Evolutionary conservation across 768 basidiomycete genomes (phyloP), one percentile per base, ranked within the genome.

Genomic region (Suillus ampliporus): DNA sequence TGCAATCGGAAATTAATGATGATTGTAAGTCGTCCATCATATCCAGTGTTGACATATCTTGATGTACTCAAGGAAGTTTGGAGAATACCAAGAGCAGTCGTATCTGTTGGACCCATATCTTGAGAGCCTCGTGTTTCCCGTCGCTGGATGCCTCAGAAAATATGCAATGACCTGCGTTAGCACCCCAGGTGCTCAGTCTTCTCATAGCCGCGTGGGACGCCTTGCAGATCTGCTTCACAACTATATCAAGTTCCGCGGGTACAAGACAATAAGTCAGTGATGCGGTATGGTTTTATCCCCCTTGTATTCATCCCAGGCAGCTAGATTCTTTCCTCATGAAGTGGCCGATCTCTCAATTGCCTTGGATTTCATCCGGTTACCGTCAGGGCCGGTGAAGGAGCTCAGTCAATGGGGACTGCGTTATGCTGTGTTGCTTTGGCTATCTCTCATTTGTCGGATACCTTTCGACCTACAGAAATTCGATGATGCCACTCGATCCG

Each of bases 251-350:
- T 92, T 87, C 57, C 84, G 97, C 58, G 95, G 97, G 41, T 87
- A 90, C 75, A 98, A 98, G 79, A 89, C 89, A 1, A 91, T 97
- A 78, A 88, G 97, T 97, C 68, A 80, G 89, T 83, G 23, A 41
- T 64, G 58, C 54, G 66, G 56, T 66, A 57, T 50, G 26, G 52
- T 56, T n/a, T 8, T 56, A 40, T 56, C 6, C 37, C 62, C 52
- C 58, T 41, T 38, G 28, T 65, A 62, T 68, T 65, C 61, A 72
- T n/a, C 69, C 60, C 54, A 64, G 59, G 21, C 71, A 99, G 97
- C 91, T 65, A 89, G 93, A 65, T 95, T 91, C 76, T 97, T 99
- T 72, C 97, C 97, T 46, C 97, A 98, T 71, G 90, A 94, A 70
- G 84, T 97, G 40, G 80, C 86, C 1, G 94, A 97, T 75, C 82